Evolutionary conservation across 176 grass and related monocot genomes (phyloP).

Genomic region (Avena insularis): DNA sequence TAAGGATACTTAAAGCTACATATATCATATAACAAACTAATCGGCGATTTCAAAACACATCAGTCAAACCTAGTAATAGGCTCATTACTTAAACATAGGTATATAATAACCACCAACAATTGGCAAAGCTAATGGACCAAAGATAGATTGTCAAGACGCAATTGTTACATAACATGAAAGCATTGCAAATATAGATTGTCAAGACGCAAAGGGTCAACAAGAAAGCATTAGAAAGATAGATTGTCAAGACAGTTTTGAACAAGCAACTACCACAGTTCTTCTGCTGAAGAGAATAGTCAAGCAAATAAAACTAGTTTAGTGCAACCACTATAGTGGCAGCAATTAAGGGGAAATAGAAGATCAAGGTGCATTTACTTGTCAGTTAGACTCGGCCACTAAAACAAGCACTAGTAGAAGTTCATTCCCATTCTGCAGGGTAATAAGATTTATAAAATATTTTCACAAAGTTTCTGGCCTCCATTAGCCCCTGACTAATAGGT

Average conservation of each 20-base stretch:
- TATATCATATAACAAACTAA: no score
- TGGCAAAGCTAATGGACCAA: no score
- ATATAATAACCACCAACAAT: no score
- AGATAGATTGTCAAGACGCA: no score
- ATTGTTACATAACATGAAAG: not conserved
- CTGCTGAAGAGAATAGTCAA: not conserved
- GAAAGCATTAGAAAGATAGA: slow-evolving; percentile 14
- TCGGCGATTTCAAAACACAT: no score
- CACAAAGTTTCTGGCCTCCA: slow-evolving; percentile 12
- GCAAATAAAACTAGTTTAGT: slow-evolving; percentile 20
- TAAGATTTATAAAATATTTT: not conserved
- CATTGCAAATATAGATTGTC: slow-evolving; percentile 11
- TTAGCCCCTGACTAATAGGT: slow-evolving; percentile 18
- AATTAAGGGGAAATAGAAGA: slow-evolving; percentile 24
- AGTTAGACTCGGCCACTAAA: slow-evolving; percentile 25
- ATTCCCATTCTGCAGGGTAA: not conserved
- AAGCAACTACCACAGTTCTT: slow-evolving; percentile 17
- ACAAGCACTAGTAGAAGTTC: slow-evolving; percentile 3
- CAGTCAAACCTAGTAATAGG: no score
- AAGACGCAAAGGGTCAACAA: slow-evolving; percentile 12
- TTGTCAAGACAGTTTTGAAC: not conserved
- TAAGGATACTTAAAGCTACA: no score
- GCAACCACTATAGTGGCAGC: slow-evolving; percentile 23
- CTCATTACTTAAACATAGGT: no score
- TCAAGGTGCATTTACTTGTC: slow-evolving; percentile 23